Evolutionary conservation across 139 green algal genomes (phyloP).

Genomic region (Asterochloris sp.): DNA sequence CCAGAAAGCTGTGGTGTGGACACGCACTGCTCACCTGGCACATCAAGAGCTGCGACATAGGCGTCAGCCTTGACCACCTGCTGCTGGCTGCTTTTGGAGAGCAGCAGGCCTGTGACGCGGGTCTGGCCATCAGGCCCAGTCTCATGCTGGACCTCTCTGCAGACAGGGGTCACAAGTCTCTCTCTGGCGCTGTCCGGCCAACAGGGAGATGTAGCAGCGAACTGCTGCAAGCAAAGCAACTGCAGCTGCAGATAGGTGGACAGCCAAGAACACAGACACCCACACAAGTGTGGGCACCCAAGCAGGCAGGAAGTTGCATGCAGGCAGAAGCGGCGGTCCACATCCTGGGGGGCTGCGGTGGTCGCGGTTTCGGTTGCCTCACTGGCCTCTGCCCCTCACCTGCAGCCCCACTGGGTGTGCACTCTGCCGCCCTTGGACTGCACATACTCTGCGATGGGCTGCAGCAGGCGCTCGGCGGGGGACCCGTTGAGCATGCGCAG

Average conservation of each 20-base stretch:
- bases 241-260: too few relatives aligned
- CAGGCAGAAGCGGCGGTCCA: neutral
- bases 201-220: neutral
- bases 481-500: slow-evolving; percentile 96
- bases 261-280: too few relatives aligned
- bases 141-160: slow-evolving; percentile 86
- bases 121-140: slow-evolving; percentile 49
- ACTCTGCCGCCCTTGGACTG: slow-evolving; percentile 72
- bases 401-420: slow-evolving; percentile 73
- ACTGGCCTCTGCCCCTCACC: slow-evolving; percentile 31
- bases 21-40: slow-evolving; percentile 58
- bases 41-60: slow-evolving; percentile 93
- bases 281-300: too few relatives aligned
- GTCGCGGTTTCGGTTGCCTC: neutral
- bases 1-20: neutral
- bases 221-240: too few relatives aligned
- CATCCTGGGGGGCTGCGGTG: neutral
- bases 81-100: slow-evolving; percentile 52
- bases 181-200: neutral
- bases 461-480: slow-evolving; percentile 79
- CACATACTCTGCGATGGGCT: slow-evolving; percentile 92
- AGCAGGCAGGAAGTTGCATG: too few relatives aligned
- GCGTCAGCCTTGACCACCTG: slow-evolving; percentile 73
- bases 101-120: slow-evolving; percentile 71
- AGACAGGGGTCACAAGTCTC: neutral